Base-by-base conservation (phyloP, 208 protist genomes). In the Phytomonas sp. region DNA sequence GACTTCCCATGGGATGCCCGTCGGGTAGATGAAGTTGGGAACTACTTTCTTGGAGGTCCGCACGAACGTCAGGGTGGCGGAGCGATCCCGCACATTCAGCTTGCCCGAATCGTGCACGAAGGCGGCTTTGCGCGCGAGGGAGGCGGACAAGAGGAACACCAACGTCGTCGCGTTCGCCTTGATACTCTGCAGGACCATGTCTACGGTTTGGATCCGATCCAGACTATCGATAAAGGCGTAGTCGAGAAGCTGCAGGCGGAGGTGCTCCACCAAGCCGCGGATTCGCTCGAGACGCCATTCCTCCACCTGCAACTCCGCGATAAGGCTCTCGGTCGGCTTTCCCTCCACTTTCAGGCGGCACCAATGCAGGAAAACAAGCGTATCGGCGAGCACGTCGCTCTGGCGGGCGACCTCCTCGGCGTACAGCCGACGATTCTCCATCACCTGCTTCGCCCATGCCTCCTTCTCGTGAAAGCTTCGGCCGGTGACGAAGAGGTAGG, bases 321-420 rank as follows among this genome's bases (percentile, higher is more conserved):
- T 62, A 17, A 91, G 76, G 26, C 51, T 67, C n/a, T 40, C 61
- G 28, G 85, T 91, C 29, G 80, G 60, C 65, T 78, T 66, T 31
- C 79, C 80, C 32, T 68, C 67, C 33, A 73, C 72, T 78, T 75
- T 79, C 30, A 81, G 76, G 43, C 76, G 69, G 51, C 80, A 74
- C 89, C 91, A 96, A 76, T 92, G 81, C 3, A 94, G 66, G 70
- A 89, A 94, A 11, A 94, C 73, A 30, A 94, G 67, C 11, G 85
- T 79, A 60, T 96, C 88, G 11, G 91, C 86, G 26, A 94, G 79
- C 43, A 94, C 60, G 74, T 96, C 91, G 74, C 91, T 96, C 68
- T 92, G 80, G 23, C 29, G 65, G 23, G 82, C 68, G 62, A 94
- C 76, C n/a, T 79, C 80, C 26, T 77, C 85, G 11, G 81, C 87